Percentiles rank a stretch among this genome's conserved stretches.
Evolutionary conservation across 805 yeast genomes (phyloP).

Genomic region (Ogataea nakhonphanomensis): DNA sequence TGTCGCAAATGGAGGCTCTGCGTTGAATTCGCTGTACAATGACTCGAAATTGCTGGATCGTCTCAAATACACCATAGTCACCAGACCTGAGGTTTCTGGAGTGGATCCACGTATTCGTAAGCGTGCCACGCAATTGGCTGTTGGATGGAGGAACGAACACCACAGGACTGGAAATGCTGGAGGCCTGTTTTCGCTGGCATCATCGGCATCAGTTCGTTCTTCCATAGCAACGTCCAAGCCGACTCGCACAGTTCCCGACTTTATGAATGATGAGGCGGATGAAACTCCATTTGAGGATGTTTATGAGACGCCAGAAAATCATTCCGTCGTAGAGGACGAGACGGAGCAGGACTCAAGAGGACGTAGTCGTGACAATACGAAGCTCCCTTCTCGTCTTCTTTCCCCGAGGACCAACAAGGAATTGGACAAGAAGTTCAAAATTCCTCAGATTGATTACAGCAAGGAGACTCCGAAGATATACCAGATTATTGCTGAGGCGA

Average conservation of each 20-base stretch:
- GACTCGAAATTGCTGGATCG: slow-evolving; percentile 69
- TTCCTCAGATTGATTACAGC: slow-evolving; percentile 64
- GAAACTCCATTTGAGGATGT: slow-evolving; percentile 34
- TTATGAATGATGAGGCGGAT: slow-evolving; percentile 53
- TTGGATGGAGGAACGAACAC: slow-evolving; percentile 66
- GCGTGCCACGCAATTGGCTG: slow-evolving; percentile 48
- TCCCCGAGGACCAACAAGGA: slow-evolving; percentile 31
- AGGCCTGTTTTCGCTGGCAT: slow-evolving; percentile 46
- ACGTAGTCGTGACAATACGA: not conserved
- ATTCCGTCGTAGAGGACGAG: not conserved
- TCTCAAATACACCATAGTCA: slow-evolving; percentile 46
- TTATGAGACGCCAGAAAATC: slow-evolving; percentile 17
- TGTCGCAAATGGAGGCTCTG: slow-evolving; percentile 51
- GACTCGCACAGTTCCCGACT: slow-evolving; percentile 32
- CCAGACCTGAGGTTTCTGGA: slow-evolving; percentile 24
- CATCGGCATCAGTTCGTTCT: slow-evolving; percentile 36
- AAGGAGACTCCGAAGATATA: slow-evolving; percentile 74
- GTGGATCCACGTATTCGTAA: slow-evolving; percentile 43
- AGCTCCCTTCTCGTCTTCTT: not conserved
- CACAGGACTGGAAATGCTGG: slow-evolving; percentile 45
- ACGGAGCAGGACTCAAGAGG: not conserved
- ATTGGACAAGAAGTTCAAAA: slow-evolving; percentile 48
- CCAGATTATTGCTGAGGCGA: slow-evolving; percentile 66
- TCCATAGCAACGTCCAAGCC: not conserved
- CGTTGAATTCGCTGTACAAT: slow-evolving; percentile 48